Percentiles rank a stretch among this genome's conserved stretches.
Evolutionary conservation across 306 rosid species (phyloP).

Genomic region (Alnus glutinosa): DNA sequence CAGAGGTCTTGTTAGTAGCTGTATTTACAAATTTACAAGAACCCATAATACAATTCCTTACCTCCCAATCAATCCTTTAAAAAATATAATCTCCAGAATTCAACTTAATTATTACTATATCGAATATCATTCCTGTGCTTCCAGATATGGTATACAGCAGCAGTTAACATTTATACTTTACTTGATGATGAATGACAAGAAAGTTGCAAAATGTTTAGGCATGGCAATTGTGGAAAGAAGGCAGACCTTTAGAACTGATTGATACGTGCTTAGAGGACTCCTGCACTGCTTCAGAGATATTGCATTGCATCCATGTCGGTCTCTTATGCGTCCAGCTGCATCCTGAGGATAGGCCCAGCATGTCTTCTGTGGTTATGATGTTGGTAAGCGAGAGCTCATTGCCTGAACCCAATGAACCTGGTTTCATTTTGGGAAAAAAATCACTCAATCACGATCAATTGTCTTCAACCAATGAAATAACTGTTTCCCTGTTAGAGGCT

Average conservation of each 20-base stretch:
- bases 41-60: too few species aligned
- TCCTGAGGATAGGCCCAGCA: slow-evolving; percentile 58
- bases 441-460: slow-evolving; percentile 18
- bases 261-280: slow-evolving; percentile 24
- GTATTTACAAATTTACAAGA: too few species aligned
- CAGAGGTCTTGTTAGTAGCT: too few species aligned
- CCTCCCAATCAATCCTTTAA: too few species aligned
- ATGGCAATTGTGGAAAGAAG: slow-evolving; percentile 41
- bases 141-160: too few species aligned
- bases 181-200: neutral
- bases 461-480: slow-evolving; percentile 43
- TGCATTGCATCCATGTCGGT: slow-evolving; percentile 46
- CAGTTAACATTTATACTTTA: neutral
- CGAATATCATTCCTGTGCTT: too few species aligned
- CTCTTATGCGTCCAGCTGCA: slow-evolving; percentile 54
- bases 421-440: slow-evolving; percentile 28
- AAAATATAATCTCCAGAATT: too few species aligned
- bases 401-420: slow-evolving; percentile 53
- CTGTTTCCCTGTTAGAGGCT: slow-evolving; percentile 42
- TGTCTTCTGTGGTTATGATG: slow-evolving; percentile 57
- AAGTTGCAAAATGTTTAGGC: slow-evolving; percentile 24
- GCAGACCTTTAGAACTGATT: slow-evolving; percentile 19
- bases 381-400: slow-evolving; percentile 40
- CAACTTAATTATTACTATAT: too few species aligned
- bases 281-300: slow-evolving; percentile 25